Conservation (phyloP, 169 alveolate species). For the Eimeria tenella region DNA sequence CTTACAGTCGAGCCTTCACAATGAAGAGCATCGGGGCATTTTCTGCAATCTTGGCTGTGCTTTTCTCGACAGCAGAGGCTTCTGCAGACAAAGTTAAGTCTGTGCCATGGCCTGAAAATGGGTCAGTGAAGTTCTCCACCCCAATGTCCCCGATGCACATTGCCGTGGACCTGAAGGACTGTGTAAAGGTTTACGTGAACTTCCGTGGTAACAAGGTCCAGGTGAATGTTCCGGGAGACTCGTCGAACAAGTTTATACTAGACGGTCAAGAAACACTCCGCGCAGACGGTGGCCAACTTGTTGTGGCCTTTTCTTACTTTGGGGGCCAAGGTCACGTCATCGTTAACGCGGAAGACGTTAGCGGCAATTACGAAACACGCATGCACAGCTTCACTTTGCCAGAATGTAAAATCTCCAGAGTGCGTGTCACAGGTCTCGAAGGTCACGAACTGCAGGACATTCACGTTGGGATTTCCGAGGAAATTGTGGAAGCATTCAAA, state of each 20-base stretch:
- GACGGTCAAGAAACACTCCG: background rate
- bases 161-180: background rate
- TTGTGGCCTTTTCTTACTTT: background rate
- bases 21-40: conserved; percentile 51
- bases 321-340: conserved; percentile 8
- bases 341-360: conserved; percentile 7
- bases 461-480: conserved; percentile 8
- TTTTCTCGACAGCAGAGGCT: conserved; percentile 22
- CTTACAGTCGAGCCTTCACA: background rate
- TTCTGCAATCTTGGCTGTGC: conserved; percentile 23
- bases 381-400: background rate
- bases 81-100: background rate
- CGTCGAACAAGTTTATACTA: background rate
- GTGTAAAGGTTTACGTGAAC: conserved; percentile 5
- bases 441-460: background rate
- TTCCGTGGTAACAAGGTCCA: background rate
- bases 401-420: background rate
- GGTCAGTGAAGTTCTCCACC: conserved; percentile 14
- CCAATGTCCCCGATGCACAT: background rate
- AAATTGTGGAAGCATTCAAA: background rate
- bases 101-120: conserved; percentile 31
- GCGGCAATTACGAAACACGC: conserved; percentile 1
- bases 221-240: background rate
- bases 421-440: background rate
- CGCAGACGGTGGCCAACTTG: conserved; percentile 5